Evolutionary conservation across 257 asterid species (phyloP).

Genomic region (Rauvolfia tetraphylla): DNA sequence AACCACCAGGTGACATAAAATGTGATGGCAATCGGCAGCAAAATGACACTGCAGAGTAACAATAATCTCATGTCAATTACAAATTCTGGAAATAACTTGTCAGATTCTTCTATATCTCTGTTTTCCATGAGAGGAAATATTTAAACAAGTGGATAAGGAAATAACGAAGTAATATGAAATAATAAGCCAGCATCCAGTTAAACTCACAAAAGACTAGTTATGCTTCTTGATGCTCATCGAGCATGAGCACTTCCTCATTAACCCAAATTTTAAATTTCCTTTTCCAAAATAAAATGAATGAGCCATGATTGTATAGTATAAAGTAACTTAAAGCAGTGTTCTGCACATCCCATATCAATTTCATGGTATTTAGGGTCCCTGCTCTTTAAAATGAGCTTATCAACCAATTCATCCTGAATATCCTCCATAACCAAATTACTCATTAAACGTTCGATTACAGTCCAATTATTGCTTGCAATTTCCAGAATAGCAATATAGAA

Average conservation of each 20-base stretch:
- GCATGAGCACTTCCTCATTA: not conserved
- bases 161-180: not conserved
- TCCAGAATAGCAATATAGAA: not conserved
- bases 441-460: not conserved
- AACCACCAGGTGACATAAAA: constrained; percentile 81
- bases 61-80: constrained; percentile 8
- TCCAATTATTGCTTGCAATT: not conserved
- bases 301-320: not conserved
- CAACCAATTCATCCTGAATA: not conserved
- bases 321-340: not conserved
- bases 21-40: constrained; percentile 75
- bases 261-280: not conserved
- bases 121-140: not conserved
- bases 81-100: not conserved
- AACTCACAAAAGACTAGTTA: not conserved
- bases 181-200: not conserved
- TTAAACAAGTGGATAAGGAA: not conserved
- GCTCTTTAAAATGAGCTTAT: not conserved
- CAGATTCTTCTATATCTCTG: not conserved
- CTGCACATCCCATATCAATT: too few relatives aligned
- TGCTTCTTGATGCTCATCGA: not conserved
- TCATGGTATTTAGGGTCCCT: not conserved
- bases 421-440: not conserved
- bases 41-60: constrained; percentile 58
- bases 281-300: not conserved